These are phyloP conservation scores for Chimonanthus praecox DNA, from an alignment of 164 flowering plant species.

Conservation along the genomic window DNA sequence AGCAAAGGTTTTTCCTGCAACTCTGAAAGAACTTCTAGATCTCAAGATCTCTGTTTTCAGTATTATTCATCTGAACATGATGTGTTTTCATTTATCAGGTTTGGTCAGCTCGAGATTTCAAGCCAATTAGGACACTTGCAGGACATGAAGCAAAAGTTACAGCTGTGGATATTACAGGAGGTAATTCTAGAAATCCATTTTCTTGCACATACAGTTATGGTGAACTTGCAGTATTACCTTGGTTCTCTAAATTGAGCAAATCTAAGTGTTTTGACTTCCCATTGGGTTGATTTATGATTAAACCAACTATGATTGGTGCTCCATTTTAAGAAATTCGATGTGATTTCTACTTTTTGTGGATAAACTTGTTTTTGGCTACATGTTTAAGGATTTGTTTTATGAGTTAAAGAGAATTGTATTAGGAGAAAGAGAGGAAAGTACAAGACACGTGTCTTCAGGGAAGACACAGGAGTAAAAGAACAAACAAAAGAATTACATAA, in stretches of 20 bases:
- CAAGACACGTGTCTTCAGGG: no score
- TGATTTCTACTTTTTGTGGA: no score
- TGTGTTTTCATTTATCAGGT: constrained; percentile 35
- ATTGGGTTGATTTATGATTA: neutral
- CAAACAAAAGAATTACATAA: no score
- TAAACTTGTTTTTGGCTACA: no score
- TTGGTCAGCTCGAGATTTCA: constrained; percentile 94
- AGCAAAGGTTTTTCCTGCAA: constrained; percentile 52
- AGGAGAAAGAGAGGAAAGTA: no score
- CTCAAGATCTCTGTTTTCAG: neutral
- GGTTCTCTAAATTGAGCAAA: neutral
- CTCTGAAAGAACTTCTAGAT: neutral
- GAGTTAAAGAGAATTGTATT: no score
- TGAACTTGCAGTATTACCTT: neutral
- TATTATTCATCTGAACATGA: neutral
- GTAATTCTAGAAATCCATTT: constrained; percentile 26
- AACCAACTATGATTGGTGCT: no score
- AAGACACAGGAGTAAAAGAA: no score
- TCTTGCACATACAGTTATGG: neutral
- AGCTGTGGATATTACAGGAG: constrained; percentile 66
- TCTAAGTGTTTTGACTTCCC: neutral
- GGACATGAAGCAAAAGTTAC: constrained; percentile 93
- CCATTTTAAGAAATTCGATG: no score
- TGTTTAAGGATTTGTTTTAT: no score
- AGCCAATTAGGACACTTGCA: constrained; percentile 74